phyloP scores from a whole-genome alignment of 331 rosid genomes.

The Saraca asoca region DNA sequence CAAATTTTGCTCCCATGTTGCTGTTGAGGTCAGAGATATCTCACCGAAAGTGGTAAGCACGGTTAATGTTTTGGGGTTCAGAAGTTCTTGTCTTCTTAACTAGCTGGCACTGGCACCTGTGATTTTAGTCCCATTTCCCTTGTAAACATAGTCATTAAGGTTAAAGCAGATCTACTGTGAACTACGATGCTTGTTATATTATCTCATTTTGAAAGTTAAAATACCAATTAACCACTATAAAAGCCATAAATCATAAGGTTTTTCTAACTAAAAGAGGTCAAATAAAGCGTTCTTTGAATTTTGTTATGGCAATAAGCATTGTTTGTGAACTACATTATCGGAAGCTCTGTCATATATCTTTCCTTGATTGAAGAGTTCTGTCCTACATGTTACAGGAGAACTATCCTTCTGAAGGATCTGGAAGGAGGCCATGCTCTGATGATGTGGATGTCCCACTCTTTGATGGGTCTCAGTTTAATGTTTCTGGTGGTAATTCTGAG shows the following conservation, averaged over 20 bases:
- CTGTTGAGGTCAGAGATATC: slow-evolving; percentile 28
- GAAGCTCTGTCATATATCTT: background rate
- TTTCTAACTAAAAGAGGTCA: background rate
- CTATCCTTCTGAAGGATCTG: background rate
- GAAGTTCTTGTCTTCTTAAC: background rate
- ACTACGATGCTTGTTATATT: background rate
- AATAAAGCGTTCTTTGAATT: background rate
- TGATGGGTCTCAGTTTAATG: slow-evolving; percentile 8
- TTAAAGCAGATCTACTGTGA: background rate
- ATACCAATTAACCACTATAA: background rate
- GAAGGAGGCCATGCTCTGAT: background rate
- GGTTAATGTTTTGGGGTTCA: background rate
- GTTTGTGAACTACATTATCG: background rate
- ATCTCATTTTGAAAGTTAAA: background rate
- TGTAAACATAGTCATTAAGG: background rate
- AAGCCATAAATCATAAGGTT: background rate
- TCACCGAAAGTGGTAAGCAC: slow-evolving; percentile 36
- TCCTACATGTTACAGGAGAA: slow-evolving; percentile 28
- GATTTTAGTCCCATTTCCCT: background rate
- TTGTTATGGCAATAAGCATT: background rate
- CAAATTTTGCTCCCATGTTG: slow-evolving; percentile 15
- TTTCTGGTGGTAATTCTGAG: background rate
- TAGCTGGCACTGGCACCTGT: background rate
- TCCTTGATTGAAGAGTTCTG: background rate
- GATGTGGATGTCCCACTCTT: background rate